Evolutionary conservation across 1,284 basidiomycete species (phyloP).

Genomic region (Marasmius tenuissimus): DNA sequence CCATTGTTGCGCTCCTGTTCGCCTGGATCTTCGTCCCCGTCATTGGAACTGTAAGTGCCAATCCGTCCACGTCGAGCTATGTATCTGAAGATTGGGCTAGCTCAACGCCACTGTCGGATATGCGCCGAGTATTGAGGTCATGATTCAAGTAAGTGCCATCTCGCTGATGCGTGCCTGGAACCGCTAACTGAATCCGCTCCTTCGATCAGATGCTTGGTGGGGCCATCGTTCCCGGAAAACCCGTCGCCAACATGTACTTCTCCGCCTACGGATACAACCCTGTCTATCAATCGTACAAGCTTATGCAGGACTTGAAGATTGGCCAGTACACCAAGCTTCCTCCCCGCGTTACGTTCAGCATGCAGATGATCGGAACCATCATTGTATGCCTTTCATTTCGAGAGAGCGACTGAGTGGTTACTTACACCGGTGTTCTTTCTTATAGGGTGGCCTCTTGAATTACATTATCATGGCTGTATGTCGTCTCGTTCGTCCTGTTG

Average conservation of each 20-base stretch:
- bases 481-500: background rate
- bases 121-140: slow-evolving; percentile 19
- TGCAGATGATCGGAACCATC: slow-evolving; percentile 41
- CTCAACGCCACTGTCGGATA: slow-evolving; percentile 21
- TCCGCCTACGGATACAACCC: slow-evolving; percentile 23
- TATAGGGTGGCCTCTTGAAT: slow-evolving; percentile 21
- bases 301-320: slow-evolving; percentile 44
- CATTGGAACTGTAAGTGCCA: slow-evolving; percentile 34
- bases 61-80: background rate
- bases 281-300: slow-evolving; percentile 25
- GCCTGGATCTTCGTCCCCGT: slow-evolving; percentile 42
- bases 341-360: slow-evolving; percentile 42
- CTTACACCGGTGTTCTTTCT: background rate
- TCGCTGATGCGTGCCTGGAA: background rate
- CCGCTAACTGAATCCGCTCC: background rate
- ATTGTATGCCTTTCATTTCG: slow-evolving; percentile 21
- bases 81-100: background rate
- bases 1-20: slow-evolving; percentile 38
- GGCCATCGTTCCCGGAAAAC: slow-evolving; percentile 39
- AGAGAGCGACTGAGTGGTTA: background rate
- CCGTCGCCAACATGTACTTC: slow-evolving; percentile 44
- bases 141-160: slow-evolving; percentile 14
- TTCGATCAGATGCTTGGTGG: slow-evolving; percentile 35
- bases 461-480: slow-evolving; percentile 37
- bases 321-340: slow-evolving; percentile 53